Evolutionary conservation across 495 filamentous ascomycete genomes (phyloP).

Genomic region (Rusavskia elegans): DNA sequence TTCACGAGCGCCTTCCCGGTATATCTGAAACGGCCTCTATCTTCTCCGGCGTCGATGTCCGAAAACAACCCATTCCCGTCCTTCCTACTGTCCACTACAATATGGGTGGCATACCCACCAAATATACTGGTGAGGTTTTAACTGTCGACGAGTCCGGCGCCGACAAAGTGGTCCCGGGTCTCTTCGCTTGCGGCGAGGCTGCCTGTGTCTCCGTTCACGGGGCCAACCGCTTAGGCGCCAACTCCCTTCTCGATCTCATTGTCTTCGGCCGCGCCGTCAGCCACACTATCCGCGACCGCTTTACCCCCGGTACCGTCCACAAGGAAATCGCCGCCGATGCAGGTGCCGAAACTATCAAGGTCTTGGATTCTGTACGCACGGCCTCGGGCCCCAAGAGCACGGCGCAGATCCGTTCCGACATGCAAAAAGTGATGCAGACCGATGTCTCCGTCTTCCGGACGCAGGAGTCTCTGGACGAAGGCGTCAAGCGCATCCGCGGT

Average conservation of each 20-base stretch:
- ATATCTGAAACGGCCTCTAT: conserved; percentile 96
- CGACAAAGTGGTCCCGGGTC: conserved; percentile 85
- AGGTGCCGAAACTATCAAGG: conserved; percentile 68
- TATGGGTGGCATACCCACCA: conserved; percentile 97
- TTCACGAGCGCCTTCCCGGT: conserved; percentile 92
- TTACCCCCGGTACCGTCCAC: conserved; percentile 61
- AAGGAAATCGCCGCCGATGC: conserved; percentile 65
- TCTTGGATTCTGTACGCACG: conserved; percentile 72
- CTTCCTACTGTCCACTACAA: conserved; percentile 98
- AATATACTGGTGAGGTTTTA: conserved; percentile 90
- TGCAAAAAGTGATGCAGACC: conserved; percentile 97
- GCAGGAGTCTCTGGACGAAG: conserved; percentile 75
- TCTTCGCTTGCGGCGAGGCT: conserved; percentile 93
- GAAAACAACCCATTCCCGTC: conserved; percentile 92
- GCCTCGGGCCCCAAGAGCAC: conserved; percentile 74
- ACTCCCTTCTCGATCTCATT: conserved; percentile 92
- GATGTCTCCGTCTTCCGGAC: conserved; percentile 96
- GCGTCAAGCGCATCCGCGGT: conserved; percentile 61
- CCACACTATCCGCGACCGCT: conserved; percentile 84
- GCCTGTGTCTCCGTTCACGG: conserved; percentile 96
- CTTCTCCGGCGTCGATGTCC: conserved; percentile 91
- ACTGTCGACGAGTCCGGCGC: conserved; percentile 67
- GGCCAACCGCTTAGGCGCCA: conserved; percentile 92
- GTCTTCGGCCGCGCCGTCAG: conserved; percentile 95
- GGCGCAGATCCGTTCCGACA: conserved; percentile 70